These are phyloP conservation scores for Zygosaccharomyces gambellarensis DNA, from an alignment of 805 yeast species.

Conservation along the genomic window DNA sequence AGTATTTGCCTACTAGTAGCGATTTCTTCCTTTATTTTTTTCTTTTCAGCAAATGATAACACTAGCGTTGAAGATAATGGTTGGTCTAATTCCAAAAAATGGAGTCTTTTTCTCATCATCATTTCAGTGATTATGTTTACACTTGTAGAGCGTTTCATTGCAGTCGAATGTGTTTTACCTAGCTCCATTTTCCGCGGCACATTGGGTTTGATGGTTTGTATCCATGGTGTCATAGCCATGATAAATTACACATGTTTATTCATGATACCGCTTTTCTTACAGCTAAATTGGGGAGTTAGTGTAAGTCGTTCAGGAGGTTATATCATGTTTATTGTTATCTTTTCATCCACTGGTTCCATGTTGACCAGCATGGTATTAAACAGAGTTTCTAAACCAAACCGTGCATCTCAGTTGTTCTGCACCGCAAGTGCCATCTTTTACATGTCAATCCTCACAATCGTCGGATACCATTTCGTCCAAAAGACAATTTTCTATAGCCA, in stretches of 20 bases:
- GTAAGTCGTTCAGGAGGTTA: conserved; percentile 39
- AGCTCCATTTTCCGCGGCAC: conserved; percentile 38
- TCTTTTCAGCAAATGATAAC: conserved; percentile 28
- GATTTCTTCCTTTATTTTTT: conserved; percentile 35
- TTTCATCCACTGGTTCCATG: conserved; percentile 39
- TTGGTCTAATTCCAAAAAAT: conserved; percentile 9
- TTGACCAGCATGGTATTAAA: conserved; percentile 35
- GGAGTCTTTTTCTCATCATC: conserved; percentile 11
- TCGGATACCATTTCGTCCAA: conserved; percentile 19
- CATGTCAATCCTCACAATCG: conserved; percentile 15
- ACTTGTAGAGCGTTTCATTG: conserved; percentile 36
- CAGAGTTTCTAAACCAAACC: conserved; percentile 19
- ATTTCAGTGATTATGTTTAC: conserved; percentile 23
- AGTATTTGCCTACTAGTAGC: conserved; percentile 35
- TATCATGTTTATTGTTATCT: conserved; percentile 40
- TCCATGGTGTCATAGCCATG: conserved; percentile 37
- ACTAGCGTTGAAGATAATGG: conserved; percentile 2
- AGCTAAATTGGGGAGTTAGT: conserved; percentile 37
- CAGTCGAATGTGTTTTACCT: conserved; percentile 39
- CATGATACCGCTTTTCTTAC: conserved; percentile 40
- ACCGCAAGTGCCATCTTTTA: conserved; percentile 15
- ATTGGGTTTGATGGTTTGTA: conserved; percentile 37
- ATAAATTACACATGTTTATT: conserved; percentile 36
- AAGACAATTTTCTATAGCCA: conserved; percentile 5
- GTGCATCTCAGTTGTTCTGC: conserved; percentile 20